Conservation (phyloP, 176 grass and related monocot genomes). For the Elymus sibiricus region DNA sequence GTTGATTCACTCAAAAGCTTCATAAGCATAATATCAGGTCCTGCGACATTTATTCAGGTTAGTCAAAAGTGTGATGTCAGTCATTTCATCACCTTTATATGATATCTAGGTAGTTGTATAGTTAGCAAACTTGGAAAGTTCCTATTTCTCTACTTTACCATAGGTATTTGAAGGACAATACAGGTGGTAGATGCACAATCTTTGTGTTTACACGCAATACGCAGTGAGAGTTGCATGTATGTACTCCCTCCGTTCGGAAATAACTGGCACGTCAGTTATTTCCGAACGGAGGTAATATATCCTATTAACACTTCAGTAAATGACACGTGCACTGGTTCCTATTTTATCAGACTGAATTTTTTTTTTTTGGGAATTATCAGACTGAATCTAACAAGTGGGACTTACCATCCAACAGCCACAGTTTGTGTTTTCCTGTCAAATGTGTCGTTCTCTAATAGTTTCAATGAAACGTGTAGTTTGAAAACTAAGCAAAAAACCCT, state of each 20-base stretch:
- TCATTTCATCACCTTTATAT: neutral
- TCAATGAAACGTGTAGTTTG: neutral
- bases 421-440: neutral
- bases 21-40: slow-evolving; percentile 48
- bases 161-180: neutral
- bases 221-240: neutral
- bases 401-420: neutral
- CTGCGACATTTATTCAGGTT: slow-evolving; percentile 75
- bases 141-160: neutral
- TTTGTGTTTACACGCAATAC: neutral
- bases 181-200: neutral
- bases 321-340: neutral
- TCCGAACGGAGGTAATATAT: neutral
- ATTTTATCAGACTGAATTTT: neutral
- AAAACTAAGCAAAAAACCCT: neutral
- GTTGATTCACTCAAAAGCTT: slow-evolving; percentile 42
- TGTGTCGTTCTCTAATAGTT: neutral
- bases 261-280: too few relatives aligned
- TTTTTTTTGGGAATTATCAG: neutral
- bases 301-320: neutral
- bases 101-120: neutral
- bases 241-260: too few relatives aligned
- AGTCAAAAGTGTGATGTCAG: neutral
- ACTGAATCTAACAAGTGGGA: neutral
- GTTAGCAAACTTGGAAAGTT: neutral